Evolutionary conservation across 179 eudicot species (phyloP).

Genomic region (Camellia oleifera): DNA sequence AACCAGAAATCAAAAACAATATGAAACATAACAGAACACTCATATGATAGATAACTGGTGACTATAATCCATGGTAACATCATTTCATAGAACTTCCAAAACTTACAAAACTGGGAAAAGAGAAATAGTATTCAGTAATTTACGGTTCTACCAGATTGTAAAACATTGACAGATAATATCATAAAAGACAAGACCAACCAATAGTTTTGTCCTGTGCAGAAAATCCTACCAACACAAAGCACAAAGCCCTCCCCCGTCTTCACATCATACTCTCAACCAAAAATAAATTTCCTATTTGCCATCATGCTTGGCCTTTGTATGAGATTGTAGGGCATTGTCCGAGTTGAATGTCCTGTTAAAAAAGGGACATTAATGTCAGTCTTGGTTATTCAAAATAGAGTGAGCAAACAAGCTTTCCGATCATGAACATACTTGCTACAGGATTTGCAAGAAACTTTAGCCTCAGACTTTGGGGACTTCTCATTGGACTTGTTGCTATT

Average conservation of each 20-base stretch:
- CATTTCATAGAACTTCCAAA: background rate
- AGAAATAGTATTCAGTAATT: background rate
- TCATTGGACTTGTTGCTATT: slow-evolving; percentile 19
- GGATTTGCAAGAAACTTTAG: slow-evolving; percentile 20
- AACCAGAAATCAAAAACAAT: no score
- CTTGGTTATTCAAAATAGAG: background rate
- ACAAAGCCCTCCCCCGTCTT: background rate
- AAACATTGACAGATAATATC: background rate
- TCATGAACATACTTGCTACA: slow-evolving; percentile 14
- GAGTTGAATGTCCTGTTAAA: slow-evolving; percentile 25
- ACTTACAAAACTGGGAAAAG: slow-evolving; percentile 9
- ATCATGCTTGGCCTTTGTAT: slow-evolving; percentile 25
- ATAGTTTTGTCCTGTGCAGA: background rate
- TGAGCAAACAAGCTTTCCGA: background rate
- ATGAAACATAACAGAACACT: no score
- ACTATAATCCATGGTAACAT: background rate
- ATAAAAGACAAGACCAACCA: background rate
- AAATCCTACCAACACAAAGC: background rate
- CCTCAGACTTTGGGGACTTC: slow-evolving; percentile 25
- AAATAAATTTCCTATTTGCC: slow-evolving; percentile 4
- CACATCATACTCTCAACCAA: background rate
- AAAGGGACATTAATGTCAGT: background rate
- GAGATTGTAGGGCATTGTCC: slow-evolving; percentile 22
- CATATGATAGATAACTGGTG: background rate
- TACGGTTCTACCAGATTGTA: background rate